These are phyloP conservation scores for Clarireedia monteithiana DNA, from an alignment of 2,329 filamentous ascomycete species.

Conservation along the genomic window DNA sequence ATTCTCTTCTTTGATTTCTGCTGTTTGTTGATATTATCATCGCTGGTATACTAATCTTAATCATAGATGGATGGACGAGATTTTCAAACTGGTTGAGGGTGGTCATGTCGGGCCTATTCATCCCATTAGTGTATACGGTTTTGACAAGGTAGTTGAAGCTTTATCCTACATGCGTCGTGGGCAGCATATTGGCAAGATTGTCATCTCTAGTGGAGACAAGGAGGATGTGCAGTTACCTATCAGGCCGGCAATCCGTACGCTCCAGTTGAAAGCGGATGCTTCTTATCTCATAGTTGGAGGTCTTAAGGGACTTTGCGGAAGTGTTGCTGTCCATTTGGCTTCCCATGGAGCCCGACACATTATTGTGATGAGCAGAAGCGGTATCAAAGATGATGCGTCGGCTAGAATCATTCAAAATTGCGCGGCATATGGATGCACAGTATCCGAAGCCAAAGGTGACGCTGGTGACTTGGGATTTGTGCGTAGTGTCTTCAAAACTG, in stretches of 20 bases:
- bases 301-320: slow-evolving; percentile 16
- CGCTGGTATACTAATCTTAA: neutral
- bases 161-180: slow-evolving; percentile 32
- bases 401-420: neutral
- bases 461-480: slow-evolving; percentile 1
- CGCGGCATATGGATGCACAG: neutral
- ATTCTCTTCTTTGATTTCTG: neutral
- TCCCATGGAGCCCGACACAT: slow-evolving; percentile 14
- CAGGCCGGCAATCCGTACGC: slow-evolving; percentile 14
- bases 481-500: slow-evolving; percentile 1
- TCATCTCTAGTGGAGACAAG: slow-evolving; percentile 16
- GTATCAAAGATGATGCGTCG: slow-evolving; percentile 4
- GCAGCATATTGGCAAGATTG: slow-evolving; percentile 37
- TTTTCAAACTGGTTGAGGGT: neutral
- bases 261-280: slow-evolving; percentile 4
- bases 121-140: slow-evolving; percentile 10
- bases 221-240: neutral
- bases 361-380: slow-evolving; percentile 12
- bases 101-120: slow-evolving; percentile 14
- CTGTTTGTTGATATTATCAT: neutral
- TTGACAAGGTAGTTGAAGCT: slow-evolving; percentile 24
- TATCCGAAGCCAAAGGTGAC: neutral
- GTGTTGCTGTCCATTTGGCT: slow-evolving; percentile 7
- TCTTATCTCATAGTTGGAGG: slow-evolving; percentile 21
- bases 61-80: neutral